Conservation (phyloP, 768 basidiomycete species). For the Termitomyces sp. region DNA sequence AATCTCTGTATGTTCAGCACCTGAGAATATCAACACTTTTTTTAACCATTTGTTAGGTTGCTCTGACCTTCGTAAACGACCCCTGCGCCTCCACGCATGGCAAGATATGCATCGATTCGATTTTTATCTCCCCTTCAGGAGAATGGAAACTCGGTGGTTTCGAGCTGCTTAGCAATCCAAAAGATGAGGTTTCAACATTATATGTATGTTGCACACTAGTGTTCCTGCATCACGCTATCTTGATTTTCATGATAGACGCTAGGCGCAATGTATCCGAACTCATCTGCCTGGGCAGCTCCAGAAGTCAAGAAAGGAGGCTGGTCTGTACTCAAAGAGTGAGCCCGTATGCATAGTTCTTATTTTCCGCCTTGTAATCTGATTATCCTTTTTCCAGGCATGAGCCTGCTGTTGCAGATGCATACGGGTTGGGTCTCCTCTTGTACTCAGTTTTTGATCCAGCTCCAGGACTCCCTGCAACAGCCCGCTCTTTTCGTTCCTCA, state of each 20-base stretch:
- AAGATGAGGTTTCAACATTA: slow-evolving; percentile 71
- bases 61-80: slow-evolving; percentile 86
- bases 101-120: slow-evolving; percentile 62
- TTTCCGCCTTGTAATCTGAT: neutral
- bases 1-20: slow-evolving; percentile 61
- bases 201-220: slow-evolving; percentile 53
- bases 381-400: slow-evolving; percentile 30
- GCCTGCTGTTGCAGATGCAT: slow-evolving; percentile 74
- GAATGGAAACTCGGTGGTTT: slow-evolving; percentile 98
- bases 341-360: slow-evolving; percentile 27
- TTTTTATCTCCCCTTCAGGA: slow-evolving; percentile 89
- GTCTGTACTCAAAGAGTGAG: slow-evolving; percentile 86
- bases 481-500: slow-evolving; percentile 70
- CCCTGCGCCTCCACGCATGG: slow-evolving; percentile 81
- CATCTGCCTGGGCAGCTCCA: slow-evolving; percentile 62
- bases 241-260: slow-evolving; percentile 44
- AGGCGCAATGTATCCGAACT: slow-evolving; percentile 60
- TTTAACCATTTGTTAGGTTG: slow-evolving; percentile 49
- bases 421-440: slow-evolving; percentile 82
- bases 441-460: slow-evolving; percentile 86
- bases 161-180: slow-evolving; percentile 80
- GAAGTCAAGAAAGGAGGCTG: slow-evolving; percentile 90
- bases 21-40: neutral
- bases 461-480: slow-evolving; percentile 63
- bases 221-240: slow-evolving; percentile 4